phyloP scores from a whole-genome alignment of 352 stramenopile species.

The Globisporangium abappressorium region DNA sequence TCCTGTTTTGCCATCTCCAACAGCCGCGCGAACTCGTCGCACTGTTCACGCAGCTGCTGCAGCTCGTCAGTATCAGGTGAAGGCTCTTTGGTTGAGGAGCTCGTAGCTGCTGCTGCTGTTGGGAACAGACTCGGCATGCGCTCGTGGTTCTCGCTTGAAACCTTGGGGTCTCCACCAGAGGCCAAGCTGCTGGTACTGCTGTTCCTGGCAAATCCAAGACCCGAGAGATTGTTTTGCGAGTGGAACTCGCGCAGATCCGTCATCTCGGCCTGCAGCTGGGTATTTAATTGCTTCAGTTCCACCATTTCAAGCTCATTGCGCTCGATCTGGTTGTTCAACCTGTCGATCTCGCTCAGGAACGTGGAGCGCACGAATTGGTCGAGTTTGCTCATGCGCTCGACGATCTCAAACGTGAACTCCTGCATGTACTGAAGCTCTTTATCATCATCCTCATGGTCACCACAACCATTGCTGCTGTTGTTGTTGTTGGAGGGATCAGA shows the following conservation, averaged over 20 bases:
- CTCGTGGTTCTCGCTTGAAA: neutral
- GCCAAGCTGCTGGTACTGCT: neutral
- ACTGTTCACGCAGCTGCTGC: constrained; percentile 45
- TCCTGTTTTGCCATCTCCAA: constrained; percentile 75
- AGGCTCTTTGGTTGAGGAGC: neutral
- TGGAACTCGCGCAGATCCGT: constrained; percentile 43
- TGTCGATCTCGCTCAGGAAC: constrained; percentile 29
- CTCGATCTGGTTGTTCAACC: constrained; percentile 12
- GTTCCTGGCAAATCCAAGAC: constrained; percentile 9
- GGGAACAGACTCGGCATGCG: constrained; percentile 15
- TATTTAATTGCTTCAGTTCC: constrained; percentile 16
- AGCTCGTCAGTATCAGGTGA: constrained; percentile 17
- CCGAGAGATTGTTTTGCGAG: constrained; percentile 24
- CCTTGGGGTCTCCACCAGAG: neutral
- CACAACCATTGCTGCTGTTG: neutral
- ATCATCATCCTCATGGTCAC: neutral
- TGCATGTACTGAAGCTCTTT: constrained; percentile 47
- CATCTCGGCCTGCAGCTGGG: constrained; percentile 39
- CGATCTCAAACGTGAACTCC: constrained; percentile 41
- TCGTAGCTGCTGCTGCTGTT: neutral
- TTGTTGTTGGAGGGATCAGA: neutral
- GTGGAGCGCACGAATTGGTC: constrained; percentile 37
- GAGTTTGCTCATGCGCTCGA: constrained; percentile 34
- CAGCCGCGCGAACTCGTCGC: constrained; percentile 44
- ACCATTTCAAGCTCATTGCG: constrained; percentile 17